phyloP scores from a whole-genome alignment of 2,329 filamentous ascomycete genomes.

The Lecanicillium sp. region DNA sequence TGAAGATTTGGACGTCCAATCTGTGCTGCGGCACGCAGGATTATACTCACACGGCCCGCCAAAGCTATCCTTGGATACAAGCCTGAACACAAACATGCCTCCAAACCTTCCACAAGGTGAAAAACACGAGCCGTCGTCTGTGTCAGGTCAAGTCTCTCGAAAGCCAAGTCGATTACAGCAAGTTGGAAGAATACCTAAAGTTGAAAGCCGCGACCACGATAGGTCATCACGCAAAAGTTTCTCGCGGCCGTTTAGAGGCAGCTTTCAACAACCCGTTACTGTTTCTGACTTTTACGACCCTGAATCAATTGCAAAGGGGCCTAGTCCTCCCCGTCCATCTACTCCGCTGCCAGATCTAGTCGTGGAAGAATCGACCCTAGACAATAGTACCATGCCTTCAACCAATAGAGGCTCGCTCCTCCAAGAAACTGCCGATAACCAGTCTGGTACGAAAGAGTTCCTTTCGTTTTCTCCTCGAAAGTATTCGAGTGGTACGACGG shows the following conservation, averaged over 20 bases:
- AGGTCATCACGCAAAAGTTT: constrained; percentile 70
- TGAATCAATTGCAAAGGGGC: constrained; percentile 39
- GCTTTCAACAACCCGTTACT: constrained; percentile 27
- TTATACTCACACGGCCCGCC: constrained; percentile 17
- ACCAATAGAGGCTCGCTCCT: constrained; percentile 21
- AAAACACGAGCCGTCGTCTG: no score
- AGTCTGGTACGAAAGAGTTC: constrained; percentile 49
- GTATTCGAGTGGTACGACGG: constrained; percentile 52
- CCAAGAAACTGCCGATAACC: constrained; percentile 21
- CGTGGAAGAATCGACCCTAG: constrained; percentile 25
- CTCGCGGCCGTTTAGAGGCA: constrained; percentile 67
- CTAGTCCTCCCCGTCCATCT: constrained; percentile 32
- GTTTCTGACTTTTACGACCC: constrained; percentile 20
- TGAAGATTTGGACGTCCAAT: constrained; percentile 28
- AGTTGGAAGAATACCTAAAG: constrained; percentile 78
- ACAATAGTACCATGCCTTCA: constrained; percentile 21
- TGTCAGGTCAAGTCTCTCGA: not conserved
- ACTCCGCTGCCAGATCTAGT: constrained; percentile 28
- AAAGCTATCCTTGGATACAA: no score
- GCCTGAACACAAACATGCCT: no score
- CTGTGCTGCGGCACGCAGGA: constrained; percentile 42
- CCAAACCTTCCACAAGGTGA: no score
- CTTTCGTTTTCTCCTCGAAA: constrained; percentile 66
- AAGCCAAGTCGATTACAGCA: constrained; percentile 59
- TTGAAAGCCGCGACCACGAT: constrained; percentile 61